Conservation (phyloP, 345 rosid genomes). For the Dovyalis caffra region DNA sequence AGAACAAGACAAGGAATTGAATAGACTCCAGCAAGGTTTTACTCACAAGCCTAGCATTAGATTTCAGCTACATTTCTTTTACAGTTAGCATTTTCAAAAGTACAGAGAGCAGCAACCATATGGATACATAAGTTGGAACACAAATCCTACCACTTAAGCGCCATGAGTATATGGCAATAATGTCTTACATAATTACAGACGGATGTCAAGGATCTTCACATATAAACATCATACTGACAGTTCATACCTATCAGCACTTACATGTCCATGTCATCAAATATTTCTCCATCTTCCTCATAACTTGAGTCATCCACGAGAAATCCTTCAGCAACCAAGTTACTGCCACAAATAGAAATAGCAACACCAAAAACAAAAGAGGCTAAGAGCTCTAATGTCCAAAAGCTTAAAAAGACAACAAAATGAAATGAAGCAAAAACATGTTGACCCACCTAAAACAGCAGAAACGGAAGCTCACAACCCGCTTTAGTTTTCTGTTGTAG, state of each 20-base stretch:
- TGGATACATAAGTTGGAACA: conserved; percentile 4
- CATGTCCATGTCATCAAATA: conserved; percentile 83
- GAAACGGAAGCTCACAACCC: conserved; percentile 78
- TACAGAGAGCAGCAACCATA: conserved; percentile 7
- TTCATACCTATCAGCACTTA: conserved; percentile 25
- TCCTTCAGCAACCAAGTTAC: conserved; percentile 73
- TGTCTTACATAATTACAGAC: not conserved
- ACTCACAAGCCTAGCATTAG: conserved; percentile 9
- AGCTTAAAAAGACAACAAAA: not conserved
- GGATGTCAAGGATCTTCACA: conserved; percentile 14
- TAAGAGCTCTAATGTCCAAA: not conserved
- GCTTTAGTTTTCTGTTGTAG: conserved; percentile 88
- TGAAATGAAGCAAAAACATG: not conserved
- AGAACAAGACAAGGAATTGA: no score
- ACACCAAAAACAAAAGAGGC: not conserved
- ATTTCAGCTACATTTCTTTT: conserved; percentile 2
- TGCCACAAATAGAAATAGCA: conserved; percentile 37
- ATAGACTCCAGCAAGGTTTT: not conserved
- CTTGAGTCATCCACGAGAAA: conserved; percentile 37
- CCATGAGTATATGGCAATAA: conserved; percentile 2
- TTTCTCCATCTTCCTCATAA: conserved; percentile 65
- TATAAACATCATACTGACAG: conserved; percentile 18
- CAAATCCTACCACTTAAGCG: conserved; percentile 20
- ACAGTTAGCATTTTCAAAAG: conserved; percentile 3
- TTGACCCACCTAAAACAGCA: conserved; percentile 69